These are phyloP conservation scores for Acacia melanoxylon DNA, from an alignment of 306 rosid genomes.

Conservation along the genomic window DNA sequence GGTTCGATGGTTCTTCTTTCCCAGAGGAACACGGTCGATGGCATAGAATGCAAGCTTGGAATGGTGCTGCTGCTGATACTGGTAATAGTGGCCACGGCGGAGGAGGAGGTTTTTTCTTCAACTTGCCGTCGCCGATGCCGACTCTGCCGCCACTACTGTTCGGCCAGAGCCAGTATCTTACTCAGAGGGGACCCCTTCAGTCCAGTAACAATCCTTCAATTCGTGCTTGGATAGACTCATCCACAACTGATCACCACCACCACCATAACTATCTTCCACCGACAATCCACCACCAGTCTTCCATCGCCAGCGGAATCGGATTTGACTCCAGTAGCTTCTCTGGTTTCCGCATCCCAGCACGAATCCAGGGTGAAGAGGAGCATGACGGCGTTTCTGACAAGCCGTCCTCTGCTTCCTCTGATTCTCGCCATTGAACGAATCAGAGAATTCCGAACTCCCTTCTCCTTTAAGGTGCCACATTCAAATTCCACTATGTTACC, in stretches of 20 bases:
- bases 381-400: slow-evolving; percentile 84
- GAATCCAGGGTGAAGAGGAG: slow-evolving; percentile 95
- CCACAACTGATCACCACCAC: slow-evolving; percentile 25
- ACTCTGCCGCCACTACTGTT: slow-evolving; percentile 38
- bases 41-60: slow-evolving; percentile 65
- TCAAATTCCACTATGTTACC: not conserved
- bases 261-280: slow-evolving; percentile 39
- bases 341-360: slow-evolving; percentile 82
- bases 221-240: slow-evolving; percentile 88
- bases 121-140: slow-evolving; percentile 39
- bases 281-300: slow-evolving; percentile 51
- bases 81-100: slow-evolving; percentile 41
- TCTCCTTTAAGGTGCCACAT: slow-evolving; percentile 48
- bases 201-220: slow-evolving; percentile 92
- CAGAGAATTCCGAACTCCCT: slow-evolving; percentile 32
- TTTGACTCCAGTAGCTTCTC: slow-evolving; percentile 60
- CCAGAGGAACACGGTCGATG: slow-evolving; percentile 47
- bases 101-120: slow-evolving; percentile 52
- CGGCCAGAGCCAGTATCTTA: slow-evolving; percentile 64
- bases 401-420: slow-evolving; percentile 99
- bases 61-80: slow-evolving; percentile 36
- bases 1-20: slow-evolving; percentile 52
- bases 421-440: slow-evolving; percentile 81
- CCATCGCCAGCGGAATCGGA: slow-evolving; percentile 51
- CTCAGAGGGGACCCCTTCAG: slow-evolving; percentile 99